Evolutionary conservation across 768 basidiomycete species (phyloP).

Genomic region (Leccinum longicurvipes): DNA sequence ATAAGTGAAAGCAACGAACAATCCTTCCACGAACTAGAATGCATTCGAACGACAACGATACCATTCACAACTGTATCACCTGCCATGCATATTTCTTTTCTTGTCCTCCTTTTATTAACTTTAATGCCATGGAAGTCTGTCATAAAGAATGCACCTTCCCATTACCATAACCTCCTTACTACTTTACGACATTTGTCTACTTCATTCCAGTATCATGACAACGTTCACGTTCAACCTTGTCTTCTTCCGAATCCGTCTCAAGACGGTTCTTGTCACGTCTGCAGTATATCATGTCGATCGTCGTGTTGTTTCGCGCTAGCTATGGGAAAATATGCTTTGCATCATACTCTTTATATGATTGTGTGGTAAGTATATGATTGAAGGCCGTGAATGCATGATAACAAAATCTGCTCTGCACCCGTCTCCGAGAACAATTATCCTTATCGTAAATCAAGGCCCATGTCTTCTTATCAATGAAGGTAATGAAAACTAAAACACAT

Average conservation of each 20-base stretch:
- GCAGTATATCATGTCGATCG: conserved; percentile 21
- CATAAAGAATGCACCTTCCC: background rate
- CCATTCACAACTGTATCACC: conserved; percentile 24
- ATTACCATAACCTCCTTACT: conserved; percentile 6
- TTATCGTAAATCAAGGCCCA: background rate
- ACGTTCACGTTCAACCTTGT: background rate
- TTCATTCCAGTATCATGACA: conserved; percentile 6
- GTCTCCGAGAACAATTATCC: background rate
- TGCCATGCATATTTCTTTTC: conserved; percentile 13
- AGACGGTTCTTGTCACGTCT: conserved; percentile 15
- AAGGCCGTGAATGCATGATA: background rate
- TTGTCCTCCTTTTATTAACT: conserved; percentile 4
- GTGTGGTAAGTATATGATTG: background rate
- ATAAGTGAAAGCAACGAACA: conserved; percentile 14
- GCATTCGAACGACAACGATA: conserved; percentile 27
- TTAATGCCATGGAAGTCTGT: conserved; percentile 2
- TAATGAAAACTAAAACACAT: conserved; percentile 26
- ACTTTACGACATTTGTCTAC: conserved; percentile 14
- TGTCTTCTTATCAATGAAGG: conserved; percentile 12
- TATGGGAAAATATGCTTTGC: conserved; percentile 16
- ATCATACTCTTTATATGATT: background rate
- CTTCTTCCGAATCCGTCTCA: background rate
- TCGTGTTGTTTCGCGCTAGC: conserved; percentile 25
- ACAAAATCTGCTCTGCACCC: background rate
- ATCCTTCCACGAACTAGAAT: conserved; percentile 28